phyloP scores from a whole-genome alignment of 1,139 yeast species.

The Nadsonia commutata region DNA sequence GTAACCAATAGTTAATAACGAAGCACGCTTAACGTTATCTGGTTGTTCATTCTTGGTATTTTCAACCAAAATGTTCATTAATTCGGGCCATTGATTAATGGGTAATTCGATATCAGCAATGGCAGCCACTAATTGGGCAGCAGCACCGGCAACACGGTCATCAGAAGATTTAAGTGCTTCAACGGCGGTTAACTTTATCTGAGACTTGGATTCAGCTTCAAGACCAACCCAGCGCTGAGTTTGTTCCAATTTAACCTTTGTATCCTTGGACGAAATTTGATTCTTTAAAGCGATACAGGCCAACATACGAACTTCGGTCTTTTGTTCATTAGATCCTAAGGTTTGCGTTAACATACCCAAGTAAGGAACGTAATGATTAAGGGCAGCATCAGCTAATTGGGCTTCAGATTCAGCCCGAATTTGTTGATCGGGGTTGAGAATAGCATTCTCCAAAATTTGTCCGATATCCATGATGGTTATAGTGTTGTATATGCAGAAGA shows the following conservation, averaged over 20 bases:
- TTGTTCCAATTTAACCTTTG: slow-evolving; percentile 17
- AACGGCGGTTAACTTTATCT: slow-evolving; percentile 49
- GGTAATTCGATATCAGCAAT: slow-evolving; percentile 93
- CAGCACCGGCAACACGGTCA: slow-evolving; percentile 71
- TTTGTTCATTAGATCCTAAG: slow-evolving; percentile 49
- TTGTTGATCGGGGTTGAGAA: slow-evolving; percentile 34
- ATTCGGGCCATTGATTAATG: slow-evolving; percentile 71
- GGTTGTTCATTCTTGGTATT: slow-evolving; percentile 72
- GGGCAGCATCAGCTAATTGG: slow-evolving; percentile 58
- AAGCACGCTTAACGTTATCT: slow-evolving; percentile 68
- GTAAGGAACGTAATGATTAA: slow-evolving; percentile 62
- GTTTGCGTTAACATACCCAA: slow-evolving; percentile 58
- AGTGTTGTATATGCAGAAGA: neutral
- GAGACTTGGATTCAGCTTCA: slow-evolving; percentile 38
- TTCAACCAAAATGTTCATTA: slow-evolving; percentile 69
- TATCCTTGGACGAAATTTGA: slow-evolving; percentile 60
- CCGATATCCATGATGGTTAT: slow-evolving; percentile 44
- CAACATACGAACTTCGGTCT: slow-evolving; percentile 76
- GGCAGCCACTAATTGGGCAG: slow-evolving; percentile 92
- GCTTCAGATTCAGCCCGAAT: slow-evolving; percentile 71
- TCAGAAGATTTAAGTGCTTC: slow-evolving; percentile 50
- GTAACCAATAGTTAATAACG: slow-evolving; percentile 81
- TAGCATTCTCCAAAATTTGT: slow-evolving; percentile 61
- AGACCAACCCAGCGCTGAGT: slow-evolving; percentile 44
- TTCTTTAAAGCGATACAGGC: slow-evolving; percentile 85